Evolutionary conservation across 495 filamentous ascomycete genomes (phyloP).

Genomic region (Penicillium ochrochloron): DNA sequence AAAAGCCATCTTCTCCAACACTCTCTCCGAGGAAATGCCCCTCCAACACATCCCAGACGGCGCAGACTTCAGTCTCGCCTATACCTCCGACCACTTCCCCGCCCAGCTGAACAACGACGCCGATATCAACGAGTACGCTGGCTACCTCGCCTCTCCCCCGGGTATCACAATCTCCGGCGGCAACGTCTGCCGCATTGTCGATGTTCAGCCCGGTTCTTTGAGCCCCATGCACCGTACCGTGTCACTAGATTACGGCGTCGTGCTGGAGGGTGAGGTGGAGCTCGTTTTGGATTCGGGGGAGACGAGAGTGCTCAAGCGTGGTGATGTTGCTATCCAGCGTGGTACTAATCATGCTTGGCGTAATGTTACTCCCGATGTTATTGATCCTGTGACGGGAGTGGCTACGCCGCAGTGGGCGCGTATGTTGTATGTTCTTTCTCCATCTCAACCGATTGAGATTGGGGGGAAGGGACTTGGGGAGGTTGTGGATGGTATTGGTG

Average conservation of each 20-base stretch:
- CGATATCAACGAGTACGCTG: conserved; percentile 44
- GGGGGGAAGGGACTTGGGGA: conserved; percentile 47
- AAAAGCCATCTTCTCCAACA: conserved; percentile 39
- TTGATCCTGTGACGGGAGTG: conserved; percentile 20
- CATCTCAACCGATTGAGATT: conserved; percentile 43
- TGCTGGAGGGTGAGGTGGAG: conserved; percentile 74
- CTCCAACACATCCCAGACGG: conserved; percentile 29
- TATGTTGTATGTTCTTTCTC: conserved; percentile 61
- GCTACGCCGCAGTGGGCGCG: conserved; percentile 47
- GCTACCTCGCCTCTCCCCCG: conserved; percentile 44
- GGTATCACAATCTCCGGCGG: conserved; percentile 58
- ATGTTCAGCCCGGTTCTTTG: conserved; percentile 64
- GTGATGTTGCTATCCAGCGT: conserved; percentile 71
- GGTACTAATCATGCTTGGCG: conserved; percentile 50
- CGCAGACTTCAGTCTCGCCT: conserved; percentile 42
- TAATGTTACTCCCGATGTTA: conserved; percentile 40
- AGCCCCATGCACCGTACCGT: conserved; percentile 74
- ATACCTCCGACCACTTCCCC: conserved; percentile 60
- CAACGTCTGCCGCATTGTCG: conserved; percentile 58
- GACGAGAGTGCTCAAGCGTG: conserved; percentile 66
- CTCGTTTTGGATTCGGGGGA: conserved; percentile 69
- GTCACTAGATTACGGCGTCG: conserved; percentile 72
- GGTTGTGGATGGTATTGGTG: conserved; percentile 48
- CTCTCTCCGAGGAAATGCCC: conserved; percentile 31
- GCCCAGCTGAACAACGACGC: conserved; percentile 53